phyloP scores from a whole-genome alignment of 202 grass and related monocot genomes.

The Carex arenaria region DNA sequence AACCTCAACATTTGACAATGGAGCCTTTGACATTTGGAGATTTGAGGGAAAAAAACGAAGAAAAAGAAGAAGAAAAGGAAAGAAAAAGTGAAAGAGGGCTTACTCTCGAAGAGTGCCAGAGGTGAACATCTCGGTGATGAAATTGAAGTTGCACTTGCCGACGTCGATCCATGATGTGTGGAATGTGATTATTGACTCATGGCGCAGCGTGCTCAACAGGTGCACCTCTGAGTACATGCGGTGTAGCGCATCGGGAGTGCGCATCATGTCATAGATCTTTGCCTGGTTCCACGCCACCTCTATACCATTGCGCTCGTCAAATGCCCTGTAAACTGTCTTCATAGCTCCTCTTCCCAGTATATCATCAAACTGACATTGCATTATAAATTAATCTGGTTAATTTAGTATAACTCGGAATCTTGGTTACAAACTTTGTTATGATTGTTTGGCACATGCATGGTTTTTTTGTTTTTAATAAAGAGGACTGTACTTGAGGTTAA shows the following conservation, averaged over 20 bases:
- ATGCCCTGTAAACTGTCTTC: slow-evolving; percentile 75
- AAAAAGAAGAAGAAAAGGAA: background rate
- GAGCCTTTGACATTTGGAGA: background rate
- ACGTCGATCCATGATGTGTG: slow-evolving; percentile 65
- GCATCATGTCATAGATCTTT: slow-evolving; percentile 44
- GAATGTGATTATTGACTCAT: slow-evolving; percentile 74
- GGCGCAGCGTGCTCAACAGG: slow-evolving; percentile 53
- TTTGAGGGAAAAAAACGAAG: background rate
- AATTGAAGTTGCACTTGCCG: slow-evolving; percentile 54
- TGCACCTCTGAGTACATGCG: slow-evolving; percentile 89
- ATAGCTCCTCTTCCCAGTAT: slow-evolving; percentile 70
- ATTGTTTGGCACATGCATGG: background rate
- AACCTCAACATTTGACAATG: background rate
- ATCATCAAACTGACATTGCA: slow-evolving; percentile 44
- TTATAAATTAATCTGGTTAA: background rate
- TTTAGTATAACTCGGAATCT: background rate
- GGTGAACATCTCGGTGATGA: slow-evolving; percentile 98
- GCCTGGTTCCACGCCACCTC: slow-evolving; percentile 97
- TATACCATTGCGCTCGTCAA: slow-evolving; percentile 59
- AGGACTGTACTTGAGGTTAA: background rate
- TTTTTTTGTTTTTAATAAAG: background rate
- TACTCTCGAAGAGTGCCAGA: slow-evolving; percentile 81
- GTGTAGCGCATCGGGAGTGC: slow-evolving; percentile 49
- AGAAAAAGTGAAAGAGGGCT: background rate
- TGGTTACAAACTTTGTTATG: background rate